Conservation (phyloP, 2,329 filamentous ascomycete genomes). For the Neofusicoccum ribis region DNA sequence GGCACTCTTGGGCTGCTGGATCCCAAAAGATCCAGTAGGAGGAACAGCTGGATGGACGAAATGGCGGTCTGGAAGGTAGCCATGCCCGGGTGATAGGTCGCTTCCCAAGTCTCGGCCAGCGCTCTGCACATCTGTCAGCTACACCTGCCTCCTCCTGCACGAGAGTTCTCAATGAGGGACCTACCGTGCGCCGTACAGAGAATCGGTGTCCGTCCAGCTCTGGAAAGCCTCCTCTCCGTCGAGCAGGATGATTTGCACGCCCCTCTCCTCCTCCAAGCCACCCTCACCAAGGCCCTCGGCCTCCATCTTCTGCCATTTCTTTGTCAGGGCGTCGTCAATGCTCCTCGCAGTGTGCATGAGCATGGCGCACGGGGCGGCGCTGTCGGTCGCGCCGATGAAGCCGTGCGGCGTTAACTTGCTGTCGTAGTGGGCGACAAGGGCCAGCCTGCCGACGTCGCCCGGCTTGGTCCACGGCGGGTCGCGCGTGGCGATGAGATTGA, state of each 20-base stretch:
- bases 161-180: slow-evolving; percentile 21
- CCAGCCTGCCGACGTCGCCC: slow-evolving; percentile 78
- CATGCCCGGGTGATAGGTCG: slow-evolving; percentile 64
- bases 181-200: slow-evolving; percentile 82
- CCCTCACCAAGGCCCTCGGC: slow-evolving; percentile 55
- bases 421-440: slow-evolving; percentile 92
- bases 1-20: slow-evolving; percentile 67
- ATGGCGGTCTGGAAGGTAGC: slow-evolving; percentile 76
- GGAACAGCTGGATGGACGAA: slow-evolving; percentile 79
- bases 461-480: slow-evolving; percentile 79
- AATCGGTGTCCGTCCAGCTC: slow-evolving; percentile 77
- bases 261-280: slow-evolving; percentile 65
- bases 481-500: slow-evolving; percentile 80
- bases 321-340: slow-evolving; percentile 75
- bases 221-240: slow-evolving; percentile 95
- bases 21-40: slow-evolving; percentile 89
- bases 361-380: slow-evolving; percentile 91
- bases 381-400: slow-evolving; percentile 93
- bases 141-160: neutral
- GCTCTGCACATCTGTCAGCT: slow-evolving; percentile 43
- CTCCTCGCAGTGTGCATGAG: slow-evolving; percentile 81
- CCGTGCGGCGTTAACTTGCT: slow-evolving; percentile 76
- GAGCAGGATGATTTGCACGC: slow-evolving; percentile 84
- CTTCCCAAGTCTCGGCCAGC: slow-evolving; percentile 80
- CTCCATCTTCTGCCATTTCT: slow-evolving; percentile 77